Evolutionary conservation across 768 basidiomycete genomes (phyloP), one percentile per base, ranked within the genome.

Genomic region (Collybia mongolica): DNA sequence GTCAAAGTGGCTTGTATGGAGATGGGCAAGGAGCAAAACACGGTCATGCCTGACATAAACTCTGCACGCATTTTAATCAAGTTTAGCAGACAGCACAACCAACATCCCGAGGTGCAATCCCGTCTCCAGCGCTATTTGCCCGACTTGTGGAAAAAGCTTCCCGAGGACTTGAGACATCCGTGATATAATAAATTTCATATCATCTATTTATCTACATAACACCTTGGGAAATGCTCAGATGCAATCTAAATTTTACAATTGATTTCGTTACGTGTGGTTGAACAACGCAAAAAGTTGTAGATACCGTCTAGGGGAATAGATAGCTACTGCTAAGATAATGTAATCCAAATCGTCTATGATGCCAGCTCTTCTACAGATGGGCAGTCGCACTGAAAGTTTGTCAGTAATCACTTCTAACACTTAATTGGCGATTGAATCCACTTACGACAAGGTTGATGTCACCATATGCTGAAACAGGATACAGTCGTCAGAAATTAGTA

Each of bases 401-500:
- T 60, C 44, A 55, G 41, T 35, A 56, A 39, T 58, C 60, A 26
- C 14, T 44, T 6, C 37, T 39, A 24, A 26, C 28, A 44, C 28
- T 37, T 38, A 9, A 37, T 29, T 14, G 12, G 39, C 28, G 1
- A 43, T 28, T 45, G 35, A 37, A 55, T 44, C 15, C 8, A 81
- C 89, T 78, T 62, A 89, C 88, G 63, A 92, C 77, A 23, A 98
- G 79, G 66, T 98, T 93, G 51, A 91, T 71, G 68, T 99, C 96
- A 39, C 96, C 96, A 62, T 90, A 95, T 8, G 93, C 93, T 95
- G 19, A 39, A 48, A 38, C 39, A 54, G 43, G 23, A 29, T 44
- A 11, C 28, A 44, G 20, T 23, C 37, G 15, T 59, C 53, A 50
- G 14, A 52, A n/a, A 28, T 49, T 17, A 19, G 15, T 29, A 26